Base-by-base conservation (phyloP, 2,329 filamentous ascomycete genomes). In the Trichophyton simii region DNA sequence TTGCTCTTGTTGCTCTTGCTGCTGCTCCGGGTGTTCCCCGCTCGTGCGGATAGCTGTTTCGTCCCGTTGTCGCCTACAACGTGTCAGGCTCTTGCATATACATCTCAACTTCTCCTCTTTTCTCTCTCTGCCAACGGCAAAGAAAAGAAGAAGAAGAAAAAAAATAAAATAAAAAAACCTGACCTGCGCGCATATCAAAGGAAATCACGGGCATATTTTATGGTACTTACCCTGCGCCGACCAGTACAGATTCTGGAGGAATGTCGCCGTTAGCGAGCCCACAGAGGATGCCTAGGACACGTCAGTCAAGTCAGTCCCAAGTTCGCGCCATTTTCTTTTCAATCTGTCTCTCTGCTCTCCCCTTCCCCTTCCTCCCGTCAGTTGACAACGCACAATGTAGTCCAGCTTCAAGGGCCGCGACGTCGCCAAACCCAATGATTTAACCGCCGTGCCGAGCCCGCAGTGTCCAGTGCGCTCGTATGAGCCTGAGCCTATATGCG, bases 271-370 rank as follows among this genome's bases (percentile, higher is more conserved):
- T 48, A 97, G 71, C 7, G 84, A 84, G 18, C 92, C 94, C 3
- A 97, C 75, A 0, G 92, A 96, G 0, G 92, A 89, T 25, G 88
- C 83, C 86, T 87, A 25, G 22, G 34, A 28, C 3, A 50, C 18
- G 20, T 54, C 18, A 31, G 25, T 28, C 11, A 34, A 25, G 28
- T 31, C 13, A 34, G 22, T 11, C 4, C 6, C 9, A 54, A n/a
- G 28, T 31, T 31, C 28, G 28, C 28, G 28, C 28, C 28, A 31
- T 7, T 31, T 7, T 22, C 13, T 13, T 13, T 42, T 42, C 38
- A 6, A 5, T 28, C 25, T 28, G 25, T 1, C 28, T 7, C 28
- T 7, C 6, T 31, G 28, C 6, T 7, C 28, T 31, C 28, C 3
- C 22, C 3, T 3, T 22, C 38, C 38, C 3, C 41, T 18, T 15